Evolutionary conservation across 1,284 basidiomycete genomes (phyloP).

Genomic region (Ceratobasidium sp.): DNA sequence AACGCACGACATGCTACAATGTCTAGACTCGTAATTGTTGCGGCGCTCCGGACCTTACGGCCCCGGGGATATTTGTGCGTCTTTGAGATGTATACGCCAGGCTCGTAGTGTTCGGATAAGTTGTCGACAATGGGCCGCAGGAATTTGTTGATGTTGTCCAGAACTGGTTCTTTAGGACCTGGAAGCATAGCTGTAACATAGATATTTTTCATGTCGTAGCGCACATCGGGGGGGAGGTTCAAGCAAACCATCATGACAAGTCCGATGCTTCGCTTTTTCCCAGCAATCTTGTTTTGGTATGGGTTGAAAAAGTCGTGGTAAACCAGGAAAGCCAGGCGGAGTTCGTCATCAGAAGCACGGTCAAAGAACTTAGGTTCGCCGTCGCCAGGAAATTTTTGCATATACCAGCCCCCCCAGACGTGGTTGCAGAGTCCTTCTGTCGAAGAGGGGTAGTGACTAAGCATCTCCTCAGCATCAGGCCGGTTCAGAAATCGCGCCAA

Average conservation of each 20-base stretch:
- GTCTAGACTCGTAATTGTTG: background rate
- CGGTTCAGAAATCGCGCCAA: slow-evolving; percentile 15
- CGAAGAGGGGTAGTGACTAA: background rate
- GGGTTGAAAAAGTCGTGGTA: slow-evolving; percentile 62
- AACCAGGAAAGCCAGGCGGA: slow-evolving; percentile 55
- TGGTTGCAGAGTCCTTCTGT: background rate
- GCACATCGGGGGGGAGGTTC: slow-evolving; percentile 57
- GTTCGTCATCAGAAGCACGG: slow-evolving; percentile 50
- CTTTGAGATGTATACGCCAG: slow-evolving; percentile 53
- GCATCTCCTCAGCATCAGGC: slow-evolving; percentile 28
- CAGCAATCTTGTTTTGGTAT: slow-evolving; percentile 53
- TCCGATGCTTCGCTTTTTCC: slow-evolving; percentile 56
- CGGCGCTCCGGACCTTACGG: background rate
- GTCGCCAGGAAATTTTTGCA: slow-evolving; percentile 53
- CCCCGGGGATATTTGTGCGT: slow-evolving; percentile 26
- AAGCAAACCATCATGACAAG: slow-evolving; percentile 58
- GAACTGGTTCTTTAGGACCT: slow-evolving; percentile 50
- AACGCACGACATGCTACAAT: background rate
- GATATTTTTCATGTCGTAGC: slow-evolving; percentile 58
- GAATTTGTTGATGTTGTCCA: slow-evolving; percentile 54
- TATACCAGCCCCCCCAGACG: slow-evolving; percentile 54
- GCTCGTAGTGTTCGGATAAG: slow-evolving; percentile 54
- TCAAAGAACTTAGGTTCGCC: slow-evolving; percentile 49
- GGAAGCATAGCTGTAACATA: slow-evolving; percentile 59
- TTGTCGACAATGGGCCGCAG: slow-evolving; percentile 55